Conservation (phyloP, 202 grass and related monocot genomes). For the Digitaria exilis region DNA sequence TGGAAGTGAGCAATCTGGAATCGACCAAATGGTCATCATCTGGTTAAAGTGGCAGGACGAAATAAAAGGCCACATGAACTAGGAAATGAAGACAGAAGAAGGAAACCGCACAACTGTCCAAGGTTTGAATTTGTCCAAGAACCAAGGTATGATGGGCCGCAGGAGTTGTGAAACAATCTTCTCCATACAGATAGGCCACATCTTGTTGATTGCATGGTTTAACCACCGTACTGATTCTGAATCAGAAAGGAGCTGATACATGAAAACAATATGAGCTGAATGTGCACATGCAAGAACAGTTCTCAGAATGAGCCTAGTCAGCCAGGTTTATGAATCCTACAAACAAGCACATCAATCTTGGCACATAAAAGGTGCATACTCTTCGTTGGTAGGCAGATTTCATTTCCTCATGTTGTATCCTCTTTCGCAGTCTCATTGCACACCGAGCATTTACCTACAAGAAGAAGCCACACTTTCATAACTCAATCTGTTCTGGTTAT, state of each 20-base stretch:
- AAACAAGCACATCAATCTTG: conserved; percentile 16
- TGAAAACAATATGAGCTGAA: conserved; percentile 47
- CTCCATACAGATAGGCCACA: conserved; percentile 98
- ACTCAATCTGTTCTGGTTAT: conserved; percentile 16
- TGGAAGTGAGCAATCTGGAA: conserved; percentile 31
- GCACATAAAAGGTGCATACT: conserved; percentile 50
- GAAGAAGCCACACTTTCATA: conserved; percentile 16
- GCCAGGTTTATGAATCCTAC: neutral
- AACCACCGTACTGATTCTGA: conserved; percentile 93
- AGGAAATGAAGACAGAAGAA: conserved; percentile 35
- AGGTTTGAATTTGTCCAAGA: conserved; percentile 97
- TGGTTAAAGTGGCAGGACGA: neutral
- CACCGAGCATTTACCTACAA: conserved; percentile 71
- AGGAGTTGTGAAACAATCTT: conserved; percentile 88
- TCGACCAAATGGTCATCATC: neutral
- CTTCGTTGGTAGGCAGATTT: conserved; percentile 80
- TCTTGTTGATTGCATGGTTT: conserved; percentile 86
- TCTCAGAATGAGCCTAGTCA: conserved; percentile 25
- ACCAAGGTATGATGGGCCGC: conserved; percentile 89
- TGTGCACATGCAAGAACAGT: neutral
- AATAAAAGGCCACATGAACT: conserved; percentile 16
- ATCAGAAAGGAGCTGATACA: conserved; percentile 88
- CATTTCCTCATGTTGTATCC: conserved; percentile 75
- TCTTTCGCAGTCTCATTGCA: conserved; percentile 64
- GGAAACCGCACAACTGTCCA: conserved; percentile 75